Evolutionary conservation across 768 basidiomycete species (phyloP), one percentile per base, ranked within the genome.

Genomic region (Lactarius deliciosus): DNA sequence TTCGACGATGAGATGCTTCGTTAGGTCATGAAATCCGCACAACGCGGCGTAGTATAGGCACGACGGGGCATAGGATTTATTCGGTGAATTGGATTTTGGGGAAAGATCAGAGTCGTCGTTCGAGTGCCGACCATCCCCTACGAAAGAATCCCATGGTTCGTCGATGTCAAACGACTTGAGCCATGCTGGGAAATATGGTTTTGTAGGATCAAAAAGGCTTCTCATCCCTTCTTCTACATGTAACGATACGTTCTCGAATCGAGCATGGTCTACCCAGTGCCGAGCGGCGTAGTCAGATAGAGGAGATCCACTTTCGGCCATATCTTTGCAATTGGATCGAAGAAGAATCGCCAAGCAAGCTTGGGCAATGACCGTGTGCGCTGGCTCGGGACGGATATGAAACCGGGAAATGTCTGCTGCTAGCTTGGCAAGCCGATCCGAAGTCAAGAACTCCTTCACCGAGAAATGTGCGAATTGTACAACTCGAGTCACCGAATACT

Each of bases 381-480:
- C 30, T 5, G 56, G 30, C 28, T 30, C 20, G 1, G 8, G 15
- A 34, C 20, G 28, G 30, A 57, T 36, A 36, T n/a, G 56, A 36
- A 32, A 57, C 1, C 32, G 56, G 32, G 56, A 30, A 5, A 36
- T 18, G 4, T 30, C 18, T 57, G 34, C 20, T 22, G 20, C 6
- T 16, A 34, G 28, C 16, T 6, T 18, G 22, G 18, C 32, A 34
- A 57, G 55, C 9, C 55, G 55, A 36, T 57, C 32, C 4, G 56
- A 57, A 11, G 56, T 36, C 56, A 57, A 57, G 56, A 57, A 57
- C 18, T 57, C 56, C 20, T 57, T 30, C 10, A 57, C 41, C 2
- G 60, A 36, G 40, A 60, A 47, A 30, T 47, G 45, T 13, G 40
- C 41, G 8, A 41, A 60, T 60, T 43, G 60, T 20, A 43, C 43